Percentiles rank a stretch among this genome's conserved stretches.
These are phyloP conservation scores for Gymnopus androsaceus DNA, from an alignment of 1,284 basidiomycete genomes.

Conservation along the genomic window DNA sequence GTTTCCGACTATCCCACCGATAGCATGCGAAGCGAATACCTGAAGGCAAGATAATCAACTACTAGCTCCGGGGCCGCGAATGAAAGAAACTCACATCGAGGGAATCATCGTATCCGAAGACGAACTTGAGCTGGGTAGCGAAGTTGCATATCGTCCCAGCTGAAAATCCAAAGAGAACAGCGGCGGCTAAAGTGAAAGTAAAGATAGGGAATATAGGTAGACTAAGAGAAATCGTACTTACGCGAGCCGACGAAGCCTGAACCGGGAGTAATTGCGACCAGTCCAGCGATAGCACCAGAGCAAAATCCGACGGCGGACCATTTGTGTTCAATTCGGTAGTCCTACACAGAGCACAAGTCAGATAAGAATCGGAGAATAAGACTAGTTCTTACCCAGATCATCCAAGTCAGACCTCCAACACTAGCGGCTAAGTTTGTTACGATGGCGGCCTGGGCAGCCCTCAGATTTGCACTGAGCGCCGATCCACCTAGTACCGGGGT, in stretches of 20 bases:
- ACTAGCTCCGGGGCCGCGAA: neutral
- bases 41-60: neutral
- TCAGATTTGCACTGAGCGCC: conserved; percentile 72
- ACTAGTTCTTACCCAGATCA: conserved; percentile 64
- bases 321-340: conserved; percentile 91
- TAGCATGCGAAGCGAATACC: conserved; percentile 89
- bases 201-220: neutral
- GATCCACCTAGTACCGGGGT: neutral
- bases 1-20: conserved; percentile 92
- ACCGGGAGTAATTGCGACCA: conserved; percentile 69
- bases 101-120: conserved; percentile 74
- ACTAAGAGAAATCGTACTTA: neutral
- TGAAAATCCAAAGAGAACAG: conserved; percentile 85
- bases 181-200: conserved; percentile 71
- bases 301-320: conserved; percentile 96
- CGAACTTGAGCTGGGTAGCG: conserved; percentile 92
- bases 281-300: conserved; percentile 88
- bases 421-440: conserved; percentile 91
- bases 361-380: neutral
- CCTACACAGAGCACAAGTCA: conserved; percentile 40
- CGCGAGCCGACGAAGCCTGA: neutral
- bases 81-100: conserved; percentile 62
- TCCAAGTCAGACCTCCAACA: conserved; percentile 92
- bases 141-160: conserved; percentile 90
- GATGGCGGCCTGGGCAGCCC: conserved; percentile 89